Conservation (phyloP, 1,284 basidiomycete species). For the Pascua sp. region DNA sequence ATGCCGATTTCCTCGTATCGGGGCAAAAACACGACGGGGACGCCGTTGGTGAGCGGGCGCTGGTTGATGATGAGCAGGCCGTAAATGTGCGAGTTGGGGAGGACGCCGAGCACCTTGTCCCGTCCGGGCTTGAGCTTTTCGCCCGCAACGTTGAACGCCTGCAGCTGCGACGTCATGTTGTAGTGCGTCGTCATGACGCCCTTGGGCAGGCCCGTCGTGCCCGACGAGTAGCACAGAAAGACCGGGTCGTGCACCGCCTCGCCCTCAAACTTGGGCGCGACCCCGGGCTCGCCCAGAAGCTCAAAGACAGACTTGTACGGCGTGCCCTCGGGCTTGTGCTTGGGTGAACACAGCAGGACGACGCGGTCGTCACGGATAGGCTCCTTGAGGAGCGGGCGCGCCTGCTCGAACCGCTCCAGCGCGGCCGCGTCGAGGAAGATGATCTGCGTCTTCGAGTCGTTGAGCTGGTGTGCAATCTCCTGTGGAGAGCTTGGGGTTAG, state of each 20-base stretch:
- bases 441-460: slow-evolving; percentile 58
- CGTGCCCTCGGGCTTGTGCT: slow-evolving; percentile 5
- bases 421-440: slow-evolving; percentile 59
- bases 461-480: slow-evolving; percentile 47
- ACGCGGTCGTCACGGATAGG: slow-evolving; percentile 3
- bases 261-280: slow-evolving; percentile 11
- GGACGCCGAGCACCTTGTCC: slow-evolving; percentile 15
- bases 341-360: slow-evolving; percentile 5
- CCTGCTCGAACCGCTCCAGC: slow-evolving; percentile 41
- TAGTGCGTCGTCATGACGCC: slow-evolving; percentile 60
- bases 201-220: slow-evolving; percentile 55
- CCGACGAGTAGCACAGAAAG: slow-evolving; percentile 62
- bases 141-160: slow-evolving; percentile 8
- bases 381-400: slow-evolving; percentile 12
- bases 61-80: slow-evolving; percentile 52
- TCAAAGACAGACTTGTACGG: slow-evolving; percentile 14
- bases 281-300: slow-evolving; percentile 8
- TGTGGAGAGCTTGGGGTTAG: no score
- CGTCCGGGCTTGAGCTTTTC: slow-evolving; percentile 8
- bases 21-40: slow-evolving; percentile 64
- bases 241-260: slow-evolving; percentile 14
- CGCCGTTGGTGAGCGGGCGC: slow-evolving; percentile 60
- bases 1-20: slow-evolving; percentile 59
- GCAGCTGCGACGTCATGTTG: slow-evolving; percentile 55
- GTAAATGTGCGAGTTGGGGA: slow-evolving; percentile 20